phyloP scores from a whole-genome alignment of 192 early-diverging fungal species.

The Entomortierella lignicola region DNA sequence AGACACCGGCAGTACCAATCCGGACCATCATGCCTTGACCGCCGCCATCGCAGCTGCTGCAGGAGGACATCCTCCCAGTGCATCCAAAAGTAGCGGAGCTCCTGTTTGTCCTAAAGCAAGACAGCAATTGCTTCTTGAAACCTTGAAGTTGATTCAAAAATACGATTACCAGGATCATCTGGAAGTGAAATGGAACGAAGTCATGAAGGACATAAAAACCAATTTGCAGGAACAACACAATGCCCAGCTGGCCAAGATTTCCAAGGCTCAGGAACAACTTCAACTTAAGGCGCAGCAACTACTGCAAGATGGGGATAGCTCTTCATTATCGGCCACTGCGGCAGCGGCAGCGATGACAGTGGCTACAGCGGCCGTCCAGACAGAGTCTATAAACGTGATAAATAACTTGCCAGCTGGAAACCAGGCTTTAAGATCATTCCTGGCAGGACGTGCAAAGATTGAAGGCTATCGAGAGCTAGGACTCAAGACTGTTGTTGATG shows the following conservation, averaged over 20 bases:
- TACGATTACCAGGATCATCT: neutral
- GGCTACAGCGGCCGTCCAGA: slow-evolving; percentile 9
- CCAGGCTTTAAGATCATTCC: neutral
- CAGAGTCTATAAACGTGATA: slow-evolving; percentile 8
- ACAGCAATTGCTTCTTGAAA: slow-evolving; percentile 7
- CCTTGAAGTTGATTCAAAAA: slow-evolving; percentile 5
- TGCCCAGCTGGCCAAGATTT: slow-evolving; percentile 1
- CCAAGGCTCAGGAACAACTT: slow-evolving; percentile 9
- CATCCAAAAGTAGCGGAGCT: neutral
- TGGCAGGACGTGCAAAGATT: slow-evolving; percentile 1
- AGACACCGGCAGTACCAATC: neutral
- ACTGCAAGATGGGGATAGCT: neutral
- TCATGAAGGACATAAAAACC: slow-evolving; percentile 7
- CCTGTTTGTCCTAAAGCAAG: slow-evolving; percentile 3
- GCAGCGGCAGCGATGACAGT: slow-evolving; percentile 12
- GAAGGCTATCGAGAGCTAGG: slow-evolving; percentile 14
- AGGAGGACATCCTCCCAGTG: neutral
- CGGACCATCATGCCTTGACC: slow-evolving; percentile 2
- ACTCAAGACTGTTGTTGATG: slow-evolving; percentile 1
- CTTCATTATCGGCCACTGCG: neutral
- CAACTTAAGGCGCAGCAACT: neutral
- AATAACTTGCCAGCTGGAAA: neutral
- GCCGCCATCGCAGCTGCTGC: slow-evolving; percentile 12
- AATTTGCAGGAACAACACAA: slow-evolving; percentile 7
- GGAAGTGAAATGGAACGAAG: slow-evolving; percentile 16